These are phyloP conservation scores for Yamadazyma spencermartinsiae DNA, from an alignment of 1,139 yeast species.

Conservation along the genomic window DNA sequence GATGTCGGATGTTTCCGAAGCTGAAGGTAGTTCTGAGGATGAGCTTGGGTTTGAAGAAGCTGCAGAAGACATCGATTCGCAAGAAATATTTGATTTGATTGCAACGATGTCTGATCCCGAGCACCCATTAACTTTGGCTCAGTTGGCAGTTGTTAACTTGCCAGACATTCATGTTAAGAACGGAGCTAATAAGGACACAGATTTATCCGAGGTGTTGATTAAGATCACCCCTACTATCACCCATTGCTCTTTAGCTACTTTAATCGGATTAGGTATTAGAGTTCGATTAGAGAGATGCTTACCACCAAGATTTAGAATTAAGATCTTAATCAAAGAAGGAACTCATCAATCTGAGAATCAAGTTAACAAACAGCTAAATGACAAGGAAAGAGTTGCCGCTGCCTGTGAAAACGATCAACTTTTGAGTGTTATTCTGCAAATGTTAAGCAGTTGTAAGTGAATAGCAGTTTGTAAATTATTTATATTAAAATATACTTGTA, in stretches of 20 bases:
- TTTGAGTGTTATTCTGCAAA: conserved; percentile 81
- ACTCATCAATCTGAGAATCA: conserved; percentile 95
- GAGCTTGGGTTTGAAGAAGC: conserved; percentile 40
- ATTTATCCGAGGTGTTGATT: conserved; percentile 74
- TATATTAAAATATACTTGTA: conserved; percentile 7
- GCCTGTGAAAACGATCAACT: conserved; percentile 97
- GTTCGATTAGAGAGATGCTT: conserved; percentile 88
- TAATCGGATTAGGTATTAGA: conserved; percentile 91
- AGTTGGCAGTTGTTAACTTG: conserved; percentile 88
- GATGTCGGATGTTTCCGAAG: conserved; percentile 21
- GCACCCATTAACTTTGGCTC: conserved; percentile 94
- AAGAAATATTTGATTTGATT: conserved; percentile 61
- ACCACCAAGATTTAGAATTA: conserved; percentile 81
- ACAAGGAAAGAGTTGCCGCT: conserved; percentile 96
- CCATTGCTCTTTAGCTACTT: conserved; percentile 93
- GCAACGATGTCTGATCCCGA: conserved; percentile 95
- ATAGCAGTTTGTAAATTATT: neutral
- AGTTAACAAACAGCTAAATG: conserved; percentile 94
- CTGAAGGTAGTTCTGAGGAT: conserved; percentile 24
- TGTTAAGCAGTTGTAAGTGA: conserved; percentile 77
- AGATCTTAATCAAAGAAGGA: conserved; percentile 82
- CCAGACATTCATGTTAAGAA: conserved; percentile 73
- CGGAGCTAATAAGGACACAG: conserved; percentile 43
- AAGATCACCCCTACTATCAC: conserved; percentile 96
- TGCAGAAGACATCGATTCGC: conserved; percentile 76